Evolutionary conservation across 2,329 filamentous ascomycete genomes (phyloP), one percentile per base, ranked within the genome.

Genomic region (Hypoxylon sp.): DNA sequence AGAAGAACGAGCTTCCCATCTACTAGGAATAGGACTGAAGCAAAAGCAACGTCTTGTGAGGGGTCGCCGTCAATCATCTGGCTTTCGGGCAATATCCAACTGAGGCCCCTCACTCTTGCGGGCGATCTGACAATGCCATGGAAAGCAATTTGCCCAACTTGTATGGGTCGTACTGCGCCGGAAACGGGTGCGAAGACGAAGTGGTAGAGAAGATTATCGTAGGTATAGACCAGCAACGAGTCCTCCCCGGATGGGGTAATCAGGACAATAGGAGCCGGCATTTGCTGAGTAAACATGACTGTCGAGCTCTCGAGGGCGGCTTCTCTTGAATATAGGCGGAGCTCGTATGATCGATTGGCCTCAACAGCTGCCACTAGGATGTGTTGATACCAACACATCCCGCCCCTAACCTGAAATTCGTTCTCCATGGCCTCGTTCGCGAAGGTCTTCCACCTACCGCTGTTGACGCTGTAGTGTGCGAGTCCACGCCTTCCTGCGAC

Each of bases 381-480:
- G 80, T 99, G 95, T 72, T 97, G 94, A 77, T 97, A 94, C 96
- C 96, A 99, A 78, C 95, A 98, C 94, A 99, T 97, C 6, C 96
- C 96, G 53, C 96, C 96, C 69, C 94, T 87, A 13, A 99, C 93
- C 24, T 93, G 89, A 77, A 99, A 99, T 69, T 94, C 93, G 74
- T 94, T 94, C 79, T 98, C 96, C 76, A 91, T 87, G 31, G 87
- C 88, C 27, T 90, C 87, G 74, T 94, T 93, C 53, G 91, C 87
- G 78, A 99, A 99, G 0, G 92, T 97, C 78, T 97, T 98, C 96
- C 96, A 99, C 65, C 96, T 88, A 29, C 95, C 93, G 77, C 95
- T 98, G 72, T 92, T 92, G 68, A 98, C 89, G 75, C 96, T 98
- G 80, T 99, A 99, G 79, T 99, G 96, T 8, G 95, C 95, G 56